Percentiles rank a stretch among this genome's conserved stretches.
Conservation (phyloP, 1,284 basidiomycete species). For the Naganishia albida region DNA sequence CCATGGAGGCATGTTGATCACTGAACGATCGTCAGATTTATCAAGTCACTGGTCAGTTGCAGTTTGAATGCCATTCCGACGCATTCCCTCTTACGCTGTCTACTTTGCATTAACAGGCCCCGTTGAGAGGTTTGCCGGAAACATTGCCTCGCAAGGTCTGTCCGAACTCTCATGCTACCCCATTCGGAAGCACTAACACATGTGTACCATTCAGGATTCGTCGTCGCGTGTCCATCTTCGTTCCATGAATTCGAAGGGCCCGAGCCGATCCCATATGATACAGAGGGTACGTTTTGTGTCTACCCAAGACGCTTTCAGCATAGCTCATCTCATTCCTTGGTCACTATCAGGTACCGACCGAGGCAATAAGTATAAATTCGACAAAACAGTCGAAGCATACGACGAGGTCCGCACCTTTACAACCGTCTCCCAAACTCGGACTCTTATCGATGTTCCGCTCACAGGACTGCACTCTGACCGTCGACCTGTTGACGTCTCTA, state of each 20-base stretch:
- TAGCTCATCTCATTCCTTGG: slow-evolving; percentile 11
- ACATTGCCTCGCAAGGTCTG: slow-evolving; percentile 78
- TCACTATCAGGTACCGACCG: slow-evolving; percentile 69
- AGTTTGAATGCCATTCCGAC: too few relatives aligned
- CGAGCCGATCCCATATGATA: slow-evolving; percentile 81
- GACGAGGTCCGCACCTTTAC: slow-evolving; percentile 64
- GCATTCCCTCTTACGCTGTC: neutral
- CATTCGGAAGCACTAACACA: slow-evolving; percentile 63
- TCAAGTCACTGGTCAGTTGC: slow-evolving; percentile 47
- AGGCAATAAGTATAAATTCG: slow-evolving; percentile 88
- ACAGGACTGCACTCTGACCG: slow-evolving; percentile 72
- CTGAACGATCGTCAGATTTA: slow-evolving; percentile 49
- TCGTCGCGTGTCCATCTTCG: slow-evolving; percentile 48
- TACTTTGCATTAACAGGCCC: slow-evolving; percentile 33
- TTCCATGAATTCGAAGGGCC: slow-evolving; percentile 91
- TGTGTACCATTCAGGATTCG: slow-evolving; percentile 36
- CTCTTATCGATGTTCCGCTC: neutral
- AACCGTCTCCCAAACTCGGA: neutral
- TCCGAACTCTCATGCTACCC: slow-evolving; percentile 53
- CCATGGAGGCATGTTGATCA: neutral
- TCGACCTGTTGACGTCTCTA: slow-evolving; percentile 71
- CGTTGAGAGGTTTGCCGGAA: slow-evolving; percentile 68
- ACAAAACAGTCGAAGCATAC: slow-evolving; percentile 78
- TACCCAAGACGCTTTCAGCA: neutral
- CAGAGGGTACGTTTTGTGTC: slow-evolving; percentile 61